phyloP scores from a whole-genome alignment of 1,284 basidiomycete species.

The Coniferiporia weirii region DNA sequence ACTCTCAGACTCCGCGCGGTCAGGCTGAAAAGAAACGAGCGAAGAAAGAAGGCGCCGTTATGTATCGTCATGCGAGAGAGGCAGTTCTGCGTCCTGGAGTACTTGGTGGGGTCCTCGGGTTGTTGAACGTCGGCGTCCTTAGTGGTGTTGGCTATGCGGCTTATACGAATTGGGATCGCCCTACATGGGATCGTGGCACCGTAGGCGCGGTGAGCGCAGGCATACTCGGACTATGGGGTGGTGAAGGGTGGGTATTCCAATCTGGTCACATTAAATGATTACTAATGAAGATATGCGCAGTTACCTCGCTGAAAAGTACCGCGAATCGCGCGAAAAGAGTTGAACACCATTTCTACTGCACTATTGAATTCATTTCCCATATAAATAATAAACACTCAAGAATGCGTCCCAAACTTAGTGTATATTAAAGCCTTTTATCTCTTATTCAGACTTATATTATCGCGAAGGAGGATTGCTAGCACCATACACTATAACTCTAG shows the following conservation, averaged over 20 bases:
- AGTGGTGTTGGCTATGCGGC: conserved; percentile 65
- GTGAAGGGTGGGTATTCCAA: conserved; percentile 39
- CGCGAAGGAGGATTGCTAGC: no score
- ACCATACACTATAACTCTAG: no score
- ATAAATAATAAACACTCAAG: background rate
- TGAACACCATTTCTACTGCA: background rate
- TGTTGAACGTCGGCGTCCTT: conserved; percentile 67
- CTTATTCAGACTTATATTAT: no score
- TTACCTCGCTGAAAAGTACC: conserved; percentile 9
- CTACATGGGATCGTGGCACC: conserved; percentile 63
- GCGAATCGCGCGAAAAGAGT: conserved; percentile 1
- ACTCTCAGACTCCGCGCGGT: conserved; percentile 55
- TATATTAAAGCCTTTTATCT: no score
- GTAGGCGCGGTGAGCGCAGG: conserved; percentile 63
- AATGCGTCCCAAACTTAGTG: background rate
- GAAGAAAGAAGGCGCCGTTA: conserved; percentile 53
- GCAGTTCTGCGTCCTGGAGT: conserved; percentile 64
- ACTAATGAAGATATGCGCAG: background rate
- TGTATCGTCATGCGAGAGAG: conserved; percentile 58
- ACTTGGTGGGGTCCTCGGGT: conserved; percentile 54
- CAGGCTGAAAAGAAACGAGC: conserved; percentile 53
- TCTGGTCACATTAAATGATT: background rate
- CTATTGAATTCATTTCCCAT: background rate
- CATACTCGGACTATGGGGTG: conserved; percentile 58
- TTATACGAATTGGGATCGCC: conserved; percentile 65